Evolutionary conservation across 495 filamentous ascomycete species (phyloP).

Genomic region (Penicillium paradoxum): DNA sequence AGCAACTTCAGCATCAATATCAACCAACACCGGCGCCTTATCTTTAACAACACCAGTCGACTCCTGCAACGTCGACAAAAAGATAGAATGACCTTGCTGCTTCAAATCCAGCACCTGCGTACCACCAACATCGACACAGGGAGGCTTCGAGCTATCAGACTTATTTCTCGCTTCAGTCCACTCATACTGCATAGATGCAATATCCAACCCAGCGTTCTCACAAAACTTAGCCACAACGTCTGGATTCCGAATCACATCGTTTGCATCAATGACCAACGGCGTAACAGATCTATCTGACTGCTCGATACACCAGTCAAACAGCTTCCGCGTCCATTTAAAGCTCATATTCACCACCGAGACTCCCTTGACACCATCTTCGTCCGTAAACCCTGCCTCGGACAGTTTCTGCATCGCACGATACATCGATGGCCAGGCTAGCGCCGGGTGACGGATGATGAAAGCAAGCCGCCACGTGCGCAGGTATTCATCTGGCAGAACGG

Average conservation of each 20-base stretch:
- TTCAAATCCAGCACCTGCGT: neutral
- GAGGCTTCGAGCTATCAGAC: constrained; percentile 1
- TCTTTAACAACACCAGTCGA: constrained; percentile 33
- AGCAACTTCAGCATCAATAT: constrained; percentile 34
- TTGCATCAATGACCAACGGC: constrained; percentile 40
- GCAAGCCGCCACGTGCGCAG: constrained; percentile 31
- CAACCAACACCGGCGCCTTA: constrained; percentile 29
- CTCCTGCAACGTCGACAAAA: constrained; percentile 28
- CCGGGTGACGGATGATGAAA: constrained; percentile 44
- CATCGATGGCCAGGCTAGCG: constrained; percentile 33
- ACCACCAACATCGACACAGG: neutral
- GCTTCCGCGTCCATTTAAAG: constrained; percentile 26
- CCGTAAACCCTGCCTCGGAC: constrained; percentile 11
- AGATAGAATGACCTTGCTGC: constrained; percentile 8
- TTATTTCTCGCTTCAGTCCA: constrained; percentile 27
- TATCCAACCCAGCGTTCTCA: constrained; percentile 32
- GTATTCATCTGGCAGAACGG: constrained; percentile 35
- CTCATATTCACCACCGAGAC: constrained; percentile 20
- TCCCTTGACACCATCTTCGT: constrained; percentile 6
- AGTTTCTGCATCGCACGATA: constrained; percentile 28
- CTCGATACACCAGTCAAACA: constrained; percentile 33
- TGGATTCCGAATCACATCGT: constrained; percentile 38
- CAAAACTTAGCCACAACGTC: constrained; percentile 28
- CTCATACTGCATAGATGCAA: constrained; percentile 27
- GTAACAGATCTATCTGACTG: constrained; percentile 11